These are phyloP conservation scores for Cryptococcus depauperatus DNA, from an alignment of 1,284 basidiomycete species.

Conservation along the genomic window DNA sequence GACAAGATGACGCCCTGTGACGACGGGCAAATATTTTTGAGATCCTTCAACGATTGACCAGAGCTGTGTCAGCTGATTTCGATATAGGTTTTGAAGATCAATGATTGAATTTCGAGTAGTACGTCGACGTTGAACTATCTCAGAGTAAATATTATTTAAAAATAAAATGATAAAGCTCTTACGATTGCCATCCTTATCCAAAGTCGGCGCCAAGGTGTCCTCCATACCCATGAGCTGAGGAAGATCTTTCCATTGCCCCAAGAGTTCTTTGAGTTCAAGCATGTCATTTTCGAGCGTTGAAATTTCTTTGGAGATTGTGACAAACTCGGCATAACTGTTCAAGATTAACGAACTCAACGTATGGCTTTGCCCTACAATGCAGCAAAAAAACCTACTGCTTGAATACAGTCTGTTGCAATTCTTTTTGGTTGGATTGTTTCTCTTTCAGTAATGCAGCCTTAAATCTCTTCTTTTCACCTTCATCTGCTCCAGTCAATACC, in stretches of 20 bases:
- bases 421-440: conserved; percentile 35
- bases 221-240: conserved; percentile 83
- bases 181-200: conserved; percentile 40
- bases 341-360: background rate
- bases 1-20: conserved; percentile 82
- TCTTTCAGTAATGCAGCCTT: conserved; percentile 36
- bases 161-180: conserved; percentile 5
- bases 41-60: conserved; percentile 93
- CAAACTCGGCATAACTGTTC: conserved; percentile 85
- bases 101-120: conserved; percentile 82
- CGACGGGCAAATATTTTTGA: conserved; percentile 85
- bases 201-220: conserved; percentile 48
- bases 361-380: background rate
- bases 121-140: conserved; percentile 51
- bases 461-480: conserved; percentile 42
- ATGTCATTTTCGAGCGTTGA: conserved; percentile 94
- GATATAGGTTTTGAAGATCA: conserved; percentile 87
- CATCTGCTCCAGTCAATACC: conserved; percentile 41
- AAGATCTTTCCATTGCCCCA: conserved; percentile 91
- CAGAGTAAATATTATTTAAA: conserved; percentile 2
- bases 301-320: conserved; percentile 94
- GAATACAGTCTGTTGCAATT: conserved; percentile 68
- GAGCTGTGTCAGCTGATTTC: conserved; percentile 82
- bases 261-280: conserved; percentile 88
- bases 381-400: conserved; percentile 61